Percentiles rank a stretch among this genome's conserved stretches.
phyloP scores from a whole-genome alignment of 345 rosid species.

The Salix dunnii region DNA sequence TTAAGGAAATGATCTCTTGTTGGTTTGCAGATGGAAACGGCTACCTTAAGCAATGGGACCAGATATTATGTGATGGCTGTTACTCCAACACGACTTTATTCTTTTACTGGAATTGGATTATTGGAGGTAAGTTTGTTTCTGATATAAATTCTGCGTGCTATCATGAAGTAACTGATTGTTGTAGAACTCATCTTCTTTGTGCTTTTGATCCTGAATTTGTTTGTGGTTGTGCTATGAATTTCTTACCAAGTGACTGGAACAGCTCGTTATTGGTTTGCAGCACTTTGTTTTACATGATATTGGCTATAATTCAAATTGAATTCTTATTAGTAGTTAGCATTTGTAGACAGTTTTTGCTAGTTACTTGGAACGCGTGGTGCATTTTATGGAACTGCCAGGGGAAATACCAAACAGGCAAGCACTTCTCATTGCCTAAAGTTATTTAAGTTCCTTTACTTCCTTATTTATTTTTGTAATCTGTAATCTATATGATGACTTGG shows the following conservation, averaged over 20 bases:
- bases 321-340: conserved; percentile 14
- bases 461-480: neutral
- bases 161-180: no score
- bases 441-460: neutral
- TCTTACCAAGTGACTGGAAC: conserved; percentile 3
- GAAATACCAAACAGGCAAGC: conserved; percentile 96
- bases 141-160: no score
- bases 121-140: conserved; percentile 61
- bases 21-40: conserved; percentile 80
- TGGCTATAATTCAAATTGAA: neutral
- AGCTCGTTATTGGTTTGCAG: neutral
- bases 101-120: conserved; percentile 90
- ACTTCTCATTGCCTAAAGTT: neutral
- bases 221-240: neutral
- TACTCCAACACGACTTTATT: conserved; percentile 93
- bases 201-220: conserved; percentile 9
- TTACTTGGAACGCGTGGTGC: conserved; percentile 90
- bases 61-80: conserved; percentile 99
- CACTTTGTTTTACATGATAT: neutral
- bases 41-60: conserved; percentile 62
- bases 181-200: no score
- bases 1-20: neutral
- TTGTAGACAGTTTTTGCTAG: conserved; percentile 80
- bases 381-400: conserved; percentile 99
- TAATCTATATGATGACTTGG: neutral